Evolutionary conservation across 345 rosid species (phyloP), one percentile per base, ranked within the genome.

Genomic region (Populus simonii): DNA sequence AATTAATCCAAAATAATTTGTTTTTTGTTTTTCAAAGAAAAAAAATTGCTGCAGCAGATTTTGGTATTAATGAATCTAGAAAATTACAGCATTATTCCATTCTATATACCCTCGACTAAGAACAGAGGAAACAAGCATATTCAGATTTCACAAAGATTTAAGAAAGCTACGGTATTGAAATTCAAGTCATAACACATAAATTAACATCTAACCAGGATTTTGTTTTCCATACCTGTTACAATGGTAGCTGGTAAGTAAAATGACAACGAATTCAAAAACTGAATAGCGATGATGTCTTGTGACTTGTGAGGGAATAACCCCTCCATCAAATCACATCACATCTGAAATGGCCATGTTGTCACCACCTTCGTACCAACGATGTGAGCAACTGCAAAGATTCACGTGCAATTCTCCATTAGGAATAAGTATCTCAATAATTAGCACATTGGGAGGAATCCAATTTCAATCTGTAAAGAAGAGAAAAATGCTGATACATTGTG

Each of bases 301-400:
- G 47, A 57, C 76, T 72, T 51, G 59, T 20, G 59, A 57, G 25
- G 73, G 29, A 39, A 45, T 38, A 66, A 6, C 61, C 68, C 36
- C 17, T 18, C 39, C 20, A 7, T 47, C 36, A 13, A 53, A 80
- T 43, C 55, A 73, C 57, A 9, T 68, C 9, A 73, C 57, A 13
- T 68, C 15, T 31, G 38, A 45, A 53, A 57, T 16, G 43, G 78
- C 57, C 57, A 18, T 38, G 51, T 13, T 31, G n/a, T 88, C 83
- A 93, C 97, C 97, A 94, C 79, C 98, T 90, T 70, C 97, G 86
- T 29, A 94, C 86, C 35, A 94, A 84, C 27, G 97, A 94, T 29
- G 90, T 89, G 39, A 94, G 91, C 88, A 93, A 86, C 97, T 93
- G 92, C 91, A 91, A 75, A 49, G 74, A 76, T 65, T 79, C n/a